Base-by-base conservation (phyloP, 176 grass and related monocot genomes). In the Aegilops bicornis region DNA sequence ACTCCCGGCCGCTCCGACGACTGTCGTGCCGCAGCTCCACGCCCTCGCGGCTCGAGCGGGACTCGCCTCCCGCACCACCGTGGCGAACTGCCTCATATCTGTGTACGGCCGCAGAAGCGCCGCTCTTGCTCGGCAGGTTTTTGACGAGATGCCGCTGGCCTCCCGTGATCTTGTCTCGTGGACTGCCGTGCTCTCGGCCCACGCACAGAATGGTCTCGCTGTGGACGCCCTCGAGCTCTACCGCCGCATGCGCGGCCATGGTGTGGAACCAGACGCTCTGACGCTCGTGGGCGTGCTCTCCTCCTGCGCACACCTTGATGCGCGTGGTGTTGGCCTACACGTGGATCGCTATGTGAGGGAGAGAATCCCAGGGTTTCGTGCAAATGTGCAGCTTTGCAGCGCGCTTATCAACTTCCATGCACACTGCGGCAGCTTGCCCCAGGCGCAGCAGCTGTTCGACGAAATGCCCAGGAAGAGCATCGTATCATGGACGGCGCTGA, bases 371-470 rank as follows among this genome's bases (percentile, higher is more conserved):
- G 70, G 77, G 12, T 85, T 87, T 77, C 40, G 13, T 67, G 9
- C 81, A 22, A 95, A 95, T 64, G 31, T 88, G 65, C 85, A 91
- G 56, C 79, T 95, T 13, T 90, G 87, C 84, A 92, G 92, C 13
- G 91, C 88, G 35, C 86, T 95, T 29, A 85, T 92, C 77, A 95
- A 91, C 67, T 90, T 95, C 80, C 88, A 95, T 40, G 86, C 84
- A 0, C 84, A 81, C 22, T 95, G 91, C 14, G 93, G 91, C 4
- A 50, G 59, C 71, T 77, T 92, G 62, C 73, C 31, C 3, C 64
- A 10, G 69, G 93, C 93, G 40, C 91, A 81, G 37, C 78, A 91
- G 61, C 74, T 95, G 24, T 95, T 95, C 48, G 78, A 92, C 36
- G 64, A 85, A 70, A 95, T 95, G 88, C 88, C 80, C 39, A 73